phyloP scores from a whole-genome alignment of 805 yeast genomes.

The Ogataea degrootiae region DNA sequence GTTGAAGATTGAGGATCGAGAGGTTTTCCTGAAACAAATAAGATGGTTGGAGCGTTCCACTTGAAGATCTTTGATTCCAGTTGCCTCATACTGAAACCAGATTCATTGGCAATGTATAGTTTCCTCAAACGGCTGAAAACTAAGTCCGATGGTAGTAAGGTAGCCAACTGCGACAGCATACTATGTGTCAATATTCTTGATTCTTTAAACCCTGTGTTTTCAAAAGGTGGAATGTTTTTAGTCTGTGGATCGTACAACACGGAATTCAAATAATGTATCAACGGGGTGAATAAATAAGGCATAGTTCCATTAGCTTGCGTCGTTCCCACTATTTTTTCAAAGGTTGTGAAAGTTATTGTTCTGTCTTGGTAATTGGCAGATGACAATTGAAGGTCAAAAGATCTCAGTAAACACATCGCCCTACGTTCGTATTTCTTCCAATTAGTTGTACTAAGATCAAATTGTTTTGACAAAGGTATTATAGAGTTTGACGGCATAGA shows the following conservation, averaged over 20 bases:
- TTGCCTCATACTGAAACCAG: slow-evolving; percentile 86
- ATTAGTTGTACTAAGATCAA: slow-evolving; percentile 21
- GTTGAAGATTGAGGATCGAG: slow-evolving; percentile 30
- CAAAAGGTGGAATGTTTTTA: slow-evolving; percentile 1
- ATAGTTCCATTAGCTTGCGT: slow-evolving; percentile 22
- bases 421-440: slow-evolving; percentile 41
- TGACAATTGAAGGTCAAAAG: slow-evolving; percentile 40
- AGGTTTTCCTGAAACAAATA: slow-evolving; percentile 63
- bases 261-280: slow-evolving; percentile 40
- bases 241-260: slow-evolving; percentile 24
- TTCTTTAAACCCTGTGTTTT: slow-evolving; percentile 7
- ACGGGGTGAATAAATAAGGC: slow-evolving; percentile 42
- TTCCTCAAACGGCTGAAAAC: slow-evolving; percentile 47
- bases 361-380: slow-evolving; percentile 13
- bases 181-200: slow-evolving; percentile 38
- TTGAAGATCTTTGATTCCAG: slow-evolving; percentile 79
- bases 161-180: slow-evolving; percentile 33
- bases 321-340: slow-evolving; percentile 28
- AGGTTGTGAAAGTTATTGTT: slow-evolving; percentile 28
- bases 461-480: slow-evolving; percentile 14
- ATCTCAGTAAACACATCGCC: slow-evolving; percentile 43
- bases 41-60: slow-evolving; percentile 83
- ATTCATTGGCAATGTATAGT: slow-evolving; percentile 66
- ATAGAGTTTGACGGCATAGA: slow-evolving; percentile 12
- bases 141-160: slow-evolving; percentile 34